phyloP scores from a whole-genome alignment of 2,329 filamentous ascomycete species.

The Tolypocladium nubicola region DNA sequence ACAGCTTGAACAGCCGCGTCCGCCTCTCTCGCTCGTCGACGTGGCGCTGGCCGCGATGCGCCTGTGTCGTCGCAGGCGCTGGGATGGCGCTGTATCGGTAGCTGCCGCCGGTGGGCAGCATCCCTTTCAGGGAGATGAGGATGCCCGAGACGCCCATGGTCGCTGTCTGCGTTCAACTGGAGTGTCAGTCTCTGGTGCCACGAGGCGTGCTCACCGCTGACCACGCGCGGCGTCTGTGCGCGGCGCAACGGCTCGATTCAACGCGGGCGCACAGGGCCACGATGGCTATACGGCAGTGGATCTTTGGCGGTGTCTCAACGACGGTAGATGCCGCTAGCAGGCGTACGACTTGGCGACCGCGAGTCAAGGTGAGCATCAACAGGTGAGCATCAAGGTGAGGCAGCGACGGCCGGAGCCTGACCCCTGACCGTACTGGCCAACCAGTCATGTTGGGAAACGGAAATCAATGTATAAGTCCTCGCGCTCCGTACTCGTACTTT shows the following conservation, averaged over 20 bases:
- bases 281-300: no score
- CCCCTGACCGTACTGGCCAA: no score
- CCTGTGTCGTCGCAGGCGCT: conserved; percentile 2
- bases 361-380: no score
- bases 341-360: no score
- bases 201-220: no score
- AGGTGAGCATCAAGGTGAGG: no score
- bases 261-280: not conserved
- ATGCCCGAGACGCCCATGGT: conserved; percentile 5
- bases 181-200: not conserved
- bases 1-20: conserved; percentile 6
- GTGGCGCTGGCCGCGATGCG: not conserved
- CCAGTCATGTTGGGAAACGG: no score
- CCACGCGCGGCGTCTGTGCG: not conserved
- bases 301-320: not conserved
- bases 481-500: no score
- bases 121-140: conserved; percentile 6
- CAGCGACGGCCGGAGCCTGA: no score
- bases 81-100: conserved; percentile 19
- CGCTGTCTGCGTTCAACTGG: not conserved
- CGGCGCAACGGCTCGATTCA: not conserved
- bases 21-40: conserved; percentile 1
- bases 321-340: no score
- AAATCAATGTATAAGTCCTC: no score
- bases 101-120: conserved; percentile 7